phyloP scores from a whole-genome alignment of 1,284 basidiomycete species.

The Moniliella sp. region DNA sequence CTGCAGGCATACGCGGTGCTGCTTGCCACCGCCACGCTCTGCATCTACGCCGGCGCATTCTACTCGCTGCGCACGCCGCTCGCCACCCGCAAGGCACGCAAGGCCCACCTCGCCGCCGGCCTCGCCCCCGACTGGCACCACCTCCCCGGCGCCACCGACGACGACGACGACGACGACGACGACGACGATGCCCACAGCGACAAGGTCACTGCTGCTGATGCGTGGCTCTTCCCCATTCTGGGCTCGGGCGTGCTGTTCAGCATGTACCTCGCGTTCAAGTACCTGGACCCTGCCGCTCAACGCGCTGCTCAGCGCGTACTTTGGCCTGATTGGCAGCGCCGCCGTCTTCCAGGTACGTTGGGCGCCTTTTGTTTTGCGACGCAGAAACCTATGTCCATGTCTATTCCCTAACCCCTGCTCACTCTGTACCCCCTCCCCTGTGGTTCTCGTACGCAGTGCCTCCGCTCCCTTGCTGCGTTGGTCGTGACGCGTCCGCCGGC shows the following conservation, averaged over 20 bases:
- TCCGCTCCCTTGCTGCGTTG: too few relatives aligned
- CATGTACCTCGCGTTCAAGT: slow-evolving; percentile 26
- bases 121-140: slow-evolving; percentile 12
- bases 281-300: slow-evolving; percentile 22
- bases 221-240: slow-evolving; percentile 27
- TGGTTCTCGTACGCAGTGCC: too few relatives aligned
- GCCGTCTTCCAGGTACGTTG: slow-evolving; percentile 13
- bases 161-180: slow-evolving; percentile 17
- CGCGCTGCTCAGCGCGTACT: slow-evolving; percentile 22
- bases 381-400: not conserved
- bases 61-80: slow-evolving; percentile 21
- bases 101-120: slow-evolving; percentile 5
- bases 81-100: slow-evolving; percentile 13
- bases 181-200: slow-evolving; percentile 7
- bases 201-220: slow-evolving; percentile 18
- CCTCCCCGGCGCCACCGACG: slow-evolving; percentile 5
- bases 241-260: slow-evolving; percentile 21
- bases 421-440: too few relatives aligned
- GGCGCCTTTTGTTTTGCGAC: not conserved
- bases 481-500: too few relatives aligned
- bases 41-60: slow-evolving; percentile 24
- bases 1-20: too few relatives aligned
- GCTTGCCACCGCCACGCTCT: slow-evolving; percentile 13
- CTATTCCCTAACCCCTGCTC: too few relatives aligned
- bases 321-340: slow-evolving; percentile 19